Evolutionary conservation across 2,329 filamentous ascomycete genomes (phyloP).

Genomic region (Colletotrichum siamense): DNA sequence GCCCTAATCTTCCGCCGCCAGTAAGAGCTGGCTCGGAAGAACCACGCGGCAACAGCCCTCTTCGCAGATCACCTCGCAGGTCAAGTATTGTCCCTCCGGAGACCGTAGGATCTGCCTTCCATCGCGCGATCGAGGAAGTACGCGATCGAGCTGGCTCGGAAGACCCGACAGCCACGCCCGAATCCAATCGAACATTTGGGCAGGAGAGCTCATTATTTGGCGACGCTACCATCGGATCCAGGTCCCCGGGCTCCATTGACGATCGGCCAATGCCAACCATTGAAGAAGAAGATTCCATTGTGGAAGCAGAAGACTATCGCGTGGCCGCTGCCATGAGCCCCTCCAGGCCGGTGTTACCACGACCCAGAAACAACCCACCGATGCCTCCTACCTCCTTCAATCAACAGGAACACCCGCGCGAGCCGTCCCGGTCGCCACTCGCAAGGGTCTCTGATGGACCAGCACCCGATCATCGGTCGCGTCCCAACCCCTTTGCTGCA

Average conservation of each 20-base stretch:
- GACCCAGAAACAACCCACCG: neutral
- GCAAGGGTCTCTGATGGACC: neutral
- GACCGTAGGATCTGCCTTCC: neutral
- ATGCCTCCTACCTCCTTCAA: neutral
- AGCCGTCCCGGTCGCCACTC: neutral
- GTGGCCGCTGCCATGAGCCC: neutral
- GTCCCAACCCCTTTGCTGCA: neutral
- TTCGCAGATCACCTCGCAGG: neutral
- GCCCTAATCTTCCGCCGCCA: neutral
- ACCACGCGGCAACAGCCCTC: neutral
- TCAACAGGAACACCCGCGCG: neutral
- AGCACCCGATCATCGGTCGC: neutral
- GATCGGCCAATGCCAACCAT: neutral
- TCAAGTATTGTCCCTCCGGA: neutral
- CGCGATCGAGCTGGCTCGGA: neutral
- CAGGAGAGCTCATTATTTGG: constrained; percentile 20
- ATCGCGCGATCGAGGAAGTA: neutral
- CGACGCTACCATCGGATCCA: neutral
- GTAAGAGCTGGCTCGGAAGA: neutral
- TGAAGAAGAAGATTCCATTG: constrained; percentile 2
- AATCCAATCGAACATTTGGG: constrained; percentile 17
- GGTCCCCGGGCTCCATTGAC: neutral
- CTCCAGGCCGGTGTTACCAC: neutral
- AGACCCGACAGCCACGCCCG: neutral
- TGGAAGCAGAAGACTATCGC: neutral